These are phyloP conservation scores for Anisodus acutangulus DNA, from an alignment of 257 asterid genomes.

Conservation along the genomic window DNA sequence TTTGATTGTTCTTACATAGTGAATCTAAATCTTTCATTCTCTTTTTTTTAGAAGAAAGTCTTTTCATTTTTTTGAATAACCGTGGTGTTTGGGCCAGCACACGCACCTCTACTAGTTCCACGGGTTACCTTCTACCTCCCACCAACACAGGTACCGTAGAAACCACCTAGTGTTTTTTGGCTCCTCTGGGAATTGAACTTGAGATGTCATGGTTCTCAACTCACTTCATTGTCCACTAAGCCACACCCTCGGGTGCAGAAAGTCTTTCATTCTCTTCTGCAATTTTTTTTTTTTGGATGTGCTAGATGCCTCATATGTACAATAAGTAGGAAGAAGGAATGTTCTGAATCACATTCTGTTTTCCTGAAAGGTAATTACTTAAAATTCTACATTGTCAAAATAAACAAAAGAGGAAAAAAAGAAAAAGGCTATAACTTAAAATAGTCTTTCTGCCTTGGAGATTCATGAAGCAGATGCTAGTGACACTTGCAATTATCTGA, in stretches of 20 bases:
- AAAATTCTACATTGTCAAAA: background rate
- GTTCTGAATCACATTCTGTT: background rate
- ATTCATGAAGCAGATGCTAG: slow-evolving; percentile 15
- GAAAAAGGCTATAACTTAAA: background rate
- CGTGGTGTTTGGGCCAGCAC: background rate
- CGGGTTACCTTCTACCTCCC: background rate
- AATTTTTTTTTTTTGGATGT: background rate
- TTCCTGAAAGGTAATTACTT: slow-evolving; percentile 2
- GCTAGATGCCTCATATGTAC: slow-evolving; percentile 10
- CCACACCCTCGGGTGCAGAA: background rate
- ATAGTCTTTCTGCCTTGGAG: background rate
- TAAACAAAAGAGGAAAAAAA: background rate
- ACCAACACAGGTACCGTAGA: background rate
- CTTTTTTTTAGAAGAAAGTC: background rate
- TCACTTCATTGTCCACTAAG: background rate
- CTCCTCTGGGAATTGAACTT: background rate
- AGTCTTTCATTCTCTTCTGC: background rate
- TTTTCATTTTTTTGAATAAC: background rate
- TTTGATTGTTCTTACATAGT: slow-evolving; percentile 2
- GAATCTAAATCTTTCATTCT: background rate
- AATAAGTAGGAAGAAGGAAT: background rate
- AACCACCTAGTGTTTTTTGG: background rate
- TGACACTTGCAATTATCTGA: background rate
- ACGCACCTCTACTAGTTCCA: background rate
- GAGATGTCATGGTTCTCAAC: background rate